Conservation (phyloP, 106 monocot genomes). For the Dendrobium chrysotoxum region DNA sequence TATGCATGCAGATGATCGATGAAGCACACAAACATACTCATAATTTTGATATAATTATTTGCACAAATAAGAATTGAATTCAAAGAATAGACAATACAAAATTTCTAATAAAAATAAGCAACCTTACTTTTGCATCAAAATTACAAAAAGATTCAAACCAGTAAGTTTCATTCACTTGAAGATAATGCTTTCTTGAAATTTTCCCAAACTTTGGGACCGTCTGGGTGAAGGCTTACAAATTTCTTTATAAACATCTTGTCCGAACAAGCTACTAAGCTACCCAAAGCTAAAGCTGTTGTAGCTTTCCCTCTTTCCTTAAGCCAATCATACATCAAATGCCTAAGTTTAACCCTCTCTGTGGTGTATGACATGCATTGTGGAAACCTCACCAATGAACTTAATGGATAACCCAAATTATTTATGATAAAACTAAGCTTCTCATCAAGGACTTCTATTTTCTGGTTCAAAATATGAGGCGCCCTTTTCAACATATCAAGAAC, state of each 20-base stretch:
- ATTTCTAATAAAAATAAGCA: too few species aligned
- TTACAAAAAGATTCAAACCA: background rate
- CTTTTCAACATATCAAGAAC: conserved; percentile 48
- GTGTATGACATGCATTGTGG: conserved; percentile 50
- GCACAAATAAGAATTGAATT: too few species aligned
- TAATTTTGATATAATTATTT: too few species aligned
- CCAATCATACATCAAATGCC: conserved; percentile 83
- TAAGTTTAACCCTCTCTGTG: conserved; percentile 37
- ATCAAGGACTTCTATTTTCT: conserved; percentile 42
- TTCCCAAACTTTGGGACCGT: conserved; percentile 50
- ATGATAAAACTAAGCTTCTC: conserved; percentile 60
- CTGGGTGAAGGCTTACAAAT: conserved; percentile 29
- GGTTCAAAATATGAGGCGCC: conserved; percentile 52
- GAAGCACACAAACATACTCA: too few species aligned
- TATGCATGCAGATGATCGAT: too few species aligned
- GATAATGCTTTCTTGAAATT: conserved; percentile 34
- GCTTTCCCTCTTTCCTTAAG: conserved; percentile 41
- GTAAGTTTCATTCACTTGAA: conserved; percentile 18
- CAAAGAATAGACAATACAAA: too few species aligned
- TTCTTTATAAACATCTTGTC: conserved; percentile 37
- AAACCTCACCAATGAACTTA: conserved; percentile 38
- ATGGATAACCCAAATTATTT: conserved; percentile 37
- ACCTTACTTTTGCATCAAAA: background rate
- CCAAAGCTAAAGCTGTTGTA: conserved; percentile 26
- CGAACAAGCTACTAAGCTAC: conserved; percentile 41